phyloP scores from a whole-genome alignment of 163 green algal species.

The Dunaliella salina region DNA sequence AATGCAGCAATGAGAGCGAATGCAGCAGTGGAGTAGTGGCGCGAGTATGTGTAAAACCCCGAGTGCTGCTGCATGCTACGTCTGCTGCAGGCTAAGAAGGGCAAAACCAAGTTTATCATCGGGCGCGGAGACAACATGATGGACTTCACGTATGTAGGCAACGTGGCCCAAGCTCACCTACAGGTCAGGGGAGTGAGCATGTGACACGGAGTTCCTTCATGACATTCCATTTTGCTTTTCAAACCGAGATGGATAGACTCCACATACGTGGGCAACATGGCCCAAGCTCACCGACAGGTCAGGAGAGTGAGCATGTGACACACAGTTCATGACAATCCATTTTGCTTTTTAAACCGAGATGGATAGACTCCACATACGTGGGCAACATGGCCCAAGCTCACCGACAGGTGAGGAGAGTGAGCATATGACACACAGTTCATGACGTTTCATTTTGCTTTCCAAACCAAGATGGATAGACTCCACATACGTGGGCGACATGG shows the following conservation, averaged over 20 bases:
- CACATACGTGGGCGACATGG: constrained; percentile 90
- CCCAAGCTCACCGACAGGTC: constrained; percentile 57
- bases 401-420: constrained; percentile 27
- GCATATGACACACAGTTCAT: too few relatives aligned
- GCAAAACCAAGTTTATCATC: constrained; percentile 93
- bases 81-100: constrained; percentile 36
- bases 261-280: constrained; percentile 90
- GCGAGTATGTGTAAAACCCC: too few relatives aligned
- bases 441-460: too few relatives aligned
- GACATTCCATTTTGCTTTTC: too few relatives aligned
- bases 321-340: too few relatives aligned
- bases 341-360: too few relatives aligned
- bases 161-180: constrained; percentile 74
- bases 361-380: constrained; percentile 88
- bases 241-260: too few relatives aligned
- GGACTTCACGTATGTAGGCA: constrained; percentile 90
- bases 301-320: background rate
- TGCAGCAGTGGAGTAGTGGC: too few relatives aligned
- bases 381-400: constrained; percentile 82
- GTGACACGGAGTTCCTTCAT: too few relatives aligned
- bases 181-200: constrained; percentile 20
- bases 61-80: too few relatives aligned
- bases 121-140: constrained; percentile 76
- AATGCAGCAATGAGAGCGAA: too few relatives aligned
- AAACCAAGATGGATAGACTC: too few relatives aligned